Conservation (phyloP, 2,329 filamentous ascomycete genomes). For the Pestalotiopsis sp. region DNA sequence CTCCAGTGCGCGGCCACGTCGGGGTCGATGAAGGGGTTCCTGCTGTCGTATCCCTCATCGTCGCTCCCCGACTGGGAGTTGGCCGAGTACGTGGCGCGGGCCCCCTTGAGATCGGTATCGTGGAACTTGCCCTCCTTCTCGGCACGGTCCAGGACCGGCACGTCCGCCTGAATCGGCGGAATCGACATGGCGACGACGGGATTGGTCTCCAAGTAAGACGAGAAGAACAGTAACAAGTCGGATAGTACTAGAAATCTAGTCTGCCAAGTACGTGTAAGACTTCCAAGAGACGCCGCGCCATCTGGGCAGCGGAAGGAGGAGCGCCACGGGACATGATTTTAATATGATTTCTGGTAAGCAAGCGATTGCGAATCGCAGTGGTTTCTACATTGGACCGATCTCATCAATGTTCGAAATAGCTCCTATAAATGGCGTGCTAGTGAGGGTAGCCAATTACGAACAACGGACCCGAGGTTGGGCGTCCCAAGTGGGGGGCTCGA, state of each 20-base stretch:
- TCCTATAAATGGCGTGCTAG: constrained; percentile 10
- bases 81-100: neutral
- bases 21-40: constrained; percentile 35
- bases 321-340: neutral
- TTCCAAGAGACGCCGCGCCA: neutral
- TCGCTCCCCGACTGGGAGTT: constrained; percentile 8
- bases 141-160: constrained; percentile 6
- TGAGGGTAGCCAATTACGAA: neutral
- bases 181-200: neutral
- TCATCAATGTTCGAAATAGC: constrained; percentile 2
- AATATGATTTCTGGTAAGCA: neutral
- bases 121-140: constrained; percentile 1
- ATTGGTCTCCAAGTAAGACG: neutral
- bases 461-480: neutral
- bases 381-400: neutral
- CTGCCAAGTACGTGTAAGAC: neutral
- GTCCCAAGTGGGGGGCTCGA: neutral
- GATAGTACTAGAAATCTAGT: neutral
- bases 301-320: neutral
- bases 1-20: constrained; percentile 34
- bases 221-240: neutral
- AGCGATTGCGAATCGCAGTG: neutral
- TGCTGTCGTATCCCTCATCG: constrained; percentile 9
- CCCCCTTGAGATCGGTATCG: neutral
- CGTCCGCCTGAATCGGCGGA: constrained; percentile 5